These are phyloP conservation scores for Aphanomyces euteiches DNA, from an alignment of 352 stramenopile genomes.

Conservation along the genomic window DNA sequence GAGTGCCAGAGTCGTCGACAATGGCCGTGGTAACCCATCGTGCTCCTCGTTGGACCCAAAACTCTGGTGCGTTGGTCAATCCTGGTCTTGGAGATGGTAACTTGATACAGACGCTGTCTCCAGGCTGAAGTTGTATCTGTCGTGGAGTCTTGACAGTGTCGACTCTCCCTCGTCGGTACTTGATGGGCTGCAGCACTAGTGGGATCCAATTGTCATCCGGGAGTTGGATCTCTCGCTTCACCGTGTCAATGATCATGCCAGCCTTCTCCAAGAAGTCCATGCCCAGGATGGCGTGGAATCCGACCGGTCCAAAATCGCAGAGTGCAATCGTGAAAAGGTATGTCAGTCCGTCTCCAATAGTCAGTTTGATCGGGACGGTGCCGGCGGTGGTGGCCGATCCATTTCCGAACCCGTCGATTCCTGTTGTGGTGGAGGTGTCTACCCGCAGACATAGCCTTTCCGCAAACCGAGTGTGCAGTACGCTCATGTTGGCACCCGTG, in stretches of 20 bases:
- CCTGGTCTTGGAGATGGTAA: too few relatives aligned
- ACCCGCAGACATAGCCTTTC: not conserved
- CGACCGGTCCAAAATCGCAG: not conserved
- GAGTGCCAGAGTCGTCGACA: too few relatives aligned
- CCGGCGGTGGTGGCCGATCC: not conserved
- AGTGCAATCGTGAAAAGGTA: not conserved
- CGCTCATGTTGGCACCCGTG: not conserved
- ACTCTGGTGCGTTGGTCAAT: too few relatives aligned
- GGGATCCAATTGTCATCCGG: too few relatives aligned
- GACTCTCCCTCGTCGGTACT: too few relatives aligned
- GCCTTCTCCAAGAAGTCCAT: slow-evolving; percentile 2
- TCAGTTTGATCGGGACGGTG: not conserved
- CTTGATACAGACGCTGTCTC: too few relatives aligned
- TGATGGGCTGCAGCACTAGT: too few relatives aligned
- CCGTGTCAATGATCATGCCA: not conserved
- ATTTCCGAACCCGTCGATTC: not conserved
- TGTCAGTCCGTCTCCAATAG: not conserved
- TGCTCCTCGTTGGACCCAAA: too few relatives aligned
- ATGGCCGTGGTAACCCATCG: too few relatives aligned
- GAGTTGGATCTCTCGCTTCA: too few relatives aligned
- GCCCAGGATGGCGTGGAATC: not conserved
- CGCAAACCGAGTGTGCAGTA: not conserved
- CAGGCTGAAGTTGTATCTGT: too few relatives aligned
- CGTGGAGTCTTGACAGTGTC: too few relatives aligned
- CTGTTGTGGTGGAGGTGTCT: not conserved